Evolutionary conservation across 805 yeast genomes (phyloP).

Genomic region (Spathaspora boniae): DNA sequence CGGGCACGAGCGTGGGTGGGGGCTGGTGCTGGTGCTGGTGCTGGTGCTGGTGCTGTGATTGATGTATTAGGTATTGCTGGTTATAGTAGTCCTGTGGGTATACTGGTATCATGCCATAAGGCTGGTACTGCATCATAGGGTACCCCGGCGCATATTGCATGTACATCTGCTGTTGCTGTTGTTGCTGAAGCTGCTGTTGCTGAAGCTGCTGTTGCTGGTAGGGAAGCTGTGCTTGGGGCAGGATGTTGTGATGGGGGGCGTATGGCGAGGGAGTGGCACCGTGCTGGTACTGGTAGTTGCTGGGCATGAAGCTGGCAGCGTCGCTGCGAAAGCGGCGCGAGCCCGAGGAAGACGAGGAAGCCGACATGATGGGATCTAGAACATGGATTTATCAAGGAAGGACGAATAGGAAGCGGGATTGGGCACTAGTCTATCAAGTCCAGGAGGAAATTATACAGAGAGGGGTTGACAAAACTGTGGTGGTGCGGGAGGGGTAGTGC

Average conservation of each 20-base stretch:
- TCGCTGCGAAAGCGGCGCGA: slow-evolving; percentile 37
- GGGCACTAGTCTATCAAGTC: too few species aligned
- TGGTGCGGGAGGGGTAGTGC: too few species aligned
- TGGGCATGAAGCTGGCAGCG: slow-evolving; percentile 37
- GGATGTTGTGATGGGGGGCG: slow-evolving; percentile 10
- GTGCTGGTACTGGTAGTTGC: slow-evolving; percentile 11
- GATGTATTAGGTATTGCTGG: slow-evolving; percentile 4
- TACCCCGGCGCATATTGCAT: slow-evolving; percentile 13
- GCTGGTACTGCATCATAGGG: slow-evolving; percentile 14
- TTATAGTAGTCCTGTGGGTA: slow-evolving; percentile 6
- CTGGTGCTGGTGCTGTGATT: slow-evolving; percentile 4
- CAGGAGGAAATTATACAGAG: too few species aligned
- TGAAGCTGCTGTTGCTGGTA: slow-evolving; percentile 8
- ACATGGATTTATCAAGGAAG: background rate
- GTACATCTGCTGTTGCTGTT: slow-evolving; percentile 12
- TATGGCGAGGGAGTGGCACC: slow-evolving; percentile 10
- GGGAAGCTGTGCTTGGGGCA: slow-evolving; percentile 1
- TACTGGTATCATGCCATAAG: slow-evolving; percentile 7
- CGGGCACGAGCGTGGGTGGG: slow-evolving; percentile 1
- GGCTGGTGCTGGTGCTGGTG: slow-evolving; percentile 4
- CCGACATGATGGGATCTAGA: slow-evolving; percentile 10
- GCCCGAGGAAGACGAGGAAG: slow-evolving; percentile 25
- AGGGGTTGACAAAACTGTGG: too few species aligned
- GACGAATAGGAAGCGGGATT: too few species aligned
- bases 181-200: slow-evolving; percentile 9